phyloP scores from a whole-genome alignment of 106 monocot genomes.

The Ottelia alismoides region DNA sequence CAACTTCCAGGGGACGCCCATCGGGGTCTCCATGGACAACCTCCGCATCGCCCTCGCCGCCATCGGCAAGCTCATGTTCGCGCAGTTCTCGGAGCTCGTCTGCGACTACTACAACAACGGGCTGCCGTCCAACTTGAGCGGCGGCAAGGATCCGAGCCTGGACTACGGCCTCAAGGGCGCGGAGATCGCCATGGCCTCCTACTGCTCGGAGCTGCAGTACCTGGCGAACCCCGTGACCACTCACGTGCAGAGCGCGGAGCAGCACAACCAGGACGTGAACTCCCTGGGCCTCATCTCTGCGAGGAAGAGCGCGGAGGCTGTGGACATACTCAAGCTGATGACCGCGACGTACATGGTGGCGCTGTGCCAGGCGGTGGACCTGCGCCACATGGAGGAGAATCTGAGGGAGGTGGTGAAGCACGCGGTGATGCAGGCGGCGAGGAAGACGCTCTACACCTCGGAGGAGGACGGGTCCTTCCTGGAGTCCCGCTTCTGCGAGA shows the following conservation, averaged over 20 bases:
- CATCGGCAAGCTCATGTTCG: constrained; percentile 95
- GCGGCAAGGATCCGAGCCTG: constrained; percentile 81
- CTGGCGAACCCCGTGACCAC: constrained; percentile 93
- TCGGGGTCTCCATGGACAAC: constrained; percentile 93
- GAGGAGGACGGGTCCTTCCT: too few relatives aligned
- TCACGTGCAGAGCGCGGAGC: constrained; percentile 98
- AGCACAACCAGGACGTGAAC: constrained; percentile 99
- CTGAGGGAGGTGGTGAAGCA: too few relatives aligned
- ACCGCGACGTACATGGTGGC: too few relatives aligned
- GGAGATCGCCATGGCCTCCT: constrained; percentile 97
- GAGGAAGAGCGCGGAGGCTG: constrained; percentile 85
- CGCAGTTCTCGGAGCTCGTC: constrained; percentile 91
- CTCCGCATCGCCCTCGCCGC: constrained; percentile 69
- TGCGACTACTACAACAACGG: constrained; percentile 97
- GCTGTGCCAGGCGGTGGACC: too few relatives aligned
- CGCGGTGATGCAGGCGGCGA: too few relatives aligned
- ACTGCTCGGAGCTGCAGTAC: constrained; percentile 96
- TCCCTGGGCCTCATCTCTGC: constrained; percentile 90
- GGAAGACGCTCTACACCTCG: too few relatives aligned
- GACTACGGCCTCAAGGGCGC: constrained; percentile 98
- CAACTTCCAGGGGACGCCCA: constrained; percentile 94
- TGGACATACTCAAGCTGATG: too few relatives aligned
- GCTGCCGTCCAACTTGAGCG: constrained; percentile 74
- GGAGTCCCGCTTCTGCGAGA: too few relatives aligned
- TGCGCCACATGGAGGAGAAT: too few relatives aligned